Base-by-base conservation (phyloP, 371 early-diverging fungal genomes). In the Lichtheimia corymbifera region DNA sequence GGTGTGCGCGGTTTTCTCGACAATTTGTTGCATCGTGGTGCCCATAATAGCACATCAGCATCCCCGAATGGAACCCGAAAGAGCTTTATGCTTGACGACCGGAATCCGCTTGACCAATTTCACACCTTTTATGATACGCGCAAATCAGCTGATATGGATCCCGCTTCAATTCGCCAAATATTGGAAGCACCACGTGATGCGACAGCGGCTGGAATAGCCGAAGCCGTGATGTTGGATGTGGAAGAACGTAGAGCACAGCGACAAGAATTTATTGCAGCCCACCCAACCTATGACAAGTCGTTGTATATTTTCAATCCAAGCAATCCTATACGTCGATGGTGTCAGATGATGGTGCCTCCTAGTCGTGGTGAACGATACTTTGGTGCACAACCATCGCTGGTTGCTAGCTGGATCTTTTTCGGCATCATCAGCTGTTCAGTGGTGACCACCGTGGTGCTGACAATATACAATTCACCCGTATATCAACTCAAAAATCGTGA, bases 211-310 rank as follows among this genome's bases (percentile, higher is more conserved):
- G 61, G 72, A 40, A 62, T 69, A 13, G 71, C 62, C 15, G 81
- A 79, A 53, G 72, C 67, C 1, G 61, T 61, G 0, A 59, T 65
- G 20, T 67, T 65, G 20, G 79, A 83, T 40, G 45, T 74, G 6
- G 73, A 77, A 49, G 84, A 80, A 56, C 57, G 82, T 43, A 72
- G 68, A 47, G 84, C 83, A 1, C 51, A 70, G 2, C 68, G 80
- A 28, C 72, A 72, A 42, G 88, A 86, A 51, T 88, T 88, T 51
- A 73, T 85, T 11, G 72, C 71, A 13, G 77, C 83, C 0, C 87
- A 88, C 63, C 88, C 88, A 14, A 80, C 79, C 42, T 85, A 86
- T 24, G 87, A 85, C 41, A 79, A 78, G n/a, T 82, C 88, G 0
- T 70, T 88, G 4, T 86, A 80, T 64, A 42, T 86, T 0, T 76